Evolutionary conservation across 169 alveolate species (phyloP).

Genomic region (Eimeria maxima): DNA sequence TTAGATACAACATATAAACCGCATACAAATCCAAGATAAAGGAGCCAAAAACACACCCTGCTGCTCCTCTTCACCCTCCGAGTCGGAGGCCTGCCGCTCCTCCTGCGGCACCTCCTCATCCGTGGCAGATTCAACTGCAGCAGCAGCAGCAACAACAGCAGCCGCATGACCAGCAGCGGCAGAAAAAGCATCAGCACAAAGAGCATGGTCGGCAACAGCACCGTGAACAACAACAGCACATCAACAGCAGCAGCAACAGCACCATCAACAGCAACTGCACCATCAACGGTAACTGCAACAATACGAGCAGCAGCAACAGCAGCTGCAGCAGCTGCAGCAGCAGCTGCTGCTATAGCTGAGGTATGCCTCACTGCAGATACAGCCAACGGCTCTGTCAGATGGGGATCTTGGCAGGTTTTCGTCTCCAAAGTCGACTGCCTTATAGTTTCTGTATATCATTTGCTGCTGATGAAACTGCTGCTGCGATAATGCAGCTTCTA

Average conservation of each 20-base stretch:
- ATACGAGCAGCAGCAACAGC: not conserved
- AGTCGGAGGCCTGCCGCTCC: slow-evolving; percentile 6
- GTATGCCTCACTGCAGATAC: not conserved
- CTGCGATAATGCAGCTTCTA: slow-evolving; percentile 21
- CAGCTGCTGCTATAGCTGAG: not conserved
- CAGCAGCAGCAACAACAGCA: slow-evolving; percentile 46
- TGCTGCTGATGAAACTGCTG: slow-evolving; percentile 34
- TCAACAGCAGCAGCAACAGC: no score
- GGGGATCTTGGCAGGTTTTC: no score
- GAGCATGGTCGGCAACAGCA: not conserved
- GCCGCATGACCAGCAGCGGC: not conserved
- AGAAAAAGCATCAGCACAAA: not conserved
- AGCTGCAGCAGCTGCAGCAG: not conserved
- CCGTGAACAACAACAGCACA: not conserved
- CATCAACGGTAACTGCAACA: not conserved
- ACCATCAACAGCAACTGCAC: not conserved
- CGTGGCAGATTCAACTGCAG: not conserved
- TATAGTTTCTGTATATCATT: slow-evolving; percentile 6
- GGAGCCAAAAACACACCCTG: not conserved
- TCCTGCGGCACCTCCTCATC: not conserved
- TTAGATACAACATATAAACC: no score
- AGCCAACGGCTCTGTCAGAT: not conserved
- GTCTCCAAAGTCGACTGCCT: not conserved
- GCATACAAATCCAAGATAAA: not conserved
- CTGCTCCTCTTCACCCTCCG: slow-evolving; percentile 28